Evolutionary conservation across 2,329 filamentous ascomycete species (phyloP).

Genomic region (Spiromastix sp.): DNA sequence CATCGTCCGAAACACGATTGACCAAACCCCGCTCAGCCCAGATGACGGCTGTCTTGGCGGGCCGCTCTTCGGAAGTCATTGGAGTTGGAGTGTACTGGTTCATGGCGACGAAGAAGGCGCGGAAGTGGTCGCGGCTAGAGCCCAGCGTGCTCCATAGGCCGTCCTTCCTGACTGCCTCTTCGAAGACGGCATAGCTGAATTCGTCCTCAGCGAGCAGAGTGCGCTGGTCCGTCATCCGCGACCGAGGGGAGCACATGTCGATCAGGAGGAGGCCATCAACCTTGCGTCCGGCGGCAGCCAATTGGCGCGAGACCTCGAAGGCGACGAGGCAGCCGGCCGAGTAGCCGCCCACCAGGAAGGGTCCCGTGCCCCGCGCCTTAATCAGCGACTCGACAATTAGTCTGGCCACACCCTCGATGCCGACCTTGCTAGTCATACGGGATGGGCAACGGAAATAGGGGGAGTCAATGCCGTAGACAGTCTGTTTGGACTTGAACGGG

Average conservation of each 20-base stretch:
- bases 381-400: conserved; percentile 13
- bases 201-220: conserved; percentile 2
- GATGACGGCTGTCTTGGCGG: conserved; percentile 2
- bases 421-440: conserved; percentile 12
- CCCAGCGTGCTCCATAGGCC: conserved; percentile 2
- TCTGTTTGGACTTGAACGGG: conserved; percentile 12
- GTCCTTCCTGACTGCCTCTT: conserved; percentile 4
- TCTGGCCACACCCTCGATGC: conserved; percentile 9
- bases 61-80: conserved; percentile 3
- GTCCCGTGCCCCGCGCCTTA: conserved; percentile 12
- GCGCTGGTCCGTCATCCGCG: conserved; percentile 3
- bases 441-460: conserved; percentile 17
- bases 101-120: conserved; percentile 6
- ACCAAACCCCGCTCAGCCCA: conserved; percentile 4
- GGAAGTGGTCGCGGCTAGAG: conserved; percentile 4
- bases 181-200: conserved; percentile 1
- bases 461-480: conserved; percentile 21
- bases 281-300: conserved; percentile 10
- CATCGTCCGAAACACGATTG: conserved; percentile 5
- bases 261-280: conserved; percentile 15
- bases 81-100: conserved; percentile 1
- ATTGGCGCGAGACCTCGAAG: conserved; percentile 16
- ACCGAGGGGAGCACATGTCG: conserved; percentile 15
- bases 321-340: conserved; percentile 16
- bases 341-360: conserved; percentile 18